Percentiles rank a stretch among this genome's conserved stretches.
Evolutionary conservation across 495 filamentous ascomycete species (phyloP).

Genomic region (Cenococcum geophilum): DNA sequence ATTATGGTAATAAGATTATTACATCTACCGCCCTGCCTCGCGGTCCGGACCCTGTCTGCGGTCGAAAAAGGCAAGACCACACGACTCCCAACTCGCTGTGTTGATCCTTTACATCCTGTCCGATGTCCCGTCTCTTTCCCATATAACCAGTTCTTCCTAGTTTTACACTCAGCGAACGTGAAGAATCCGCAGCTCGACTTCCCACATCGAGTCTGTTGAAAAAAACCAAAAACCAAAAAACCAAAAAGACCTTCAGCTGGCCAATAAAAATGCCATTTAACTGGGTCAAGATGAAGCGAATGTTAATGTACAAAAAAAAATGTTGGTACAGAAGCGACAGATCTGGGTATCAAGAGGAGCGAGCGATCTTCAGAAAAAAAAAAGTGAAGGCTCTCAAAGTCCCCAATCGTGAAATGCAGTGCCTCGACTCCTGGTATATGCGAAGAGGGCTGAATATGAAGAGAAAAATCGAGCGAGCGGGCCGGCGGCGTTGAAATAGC

Average conservation of each 20-base stretch:
- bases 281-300: neutral
- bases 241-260: neutral
- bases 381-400: slow-evolving; percentile 6
- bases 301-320: slow-evolving; percentile 7
- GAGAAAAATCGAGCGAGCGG: neutral
- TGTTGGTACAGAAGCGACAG: slow-evolving; percentile 4
- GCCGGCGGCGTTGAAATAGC: neutral
- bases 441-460: neutral
- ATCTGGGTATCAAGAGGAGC: slow-evolving; percentile 9
- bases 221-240: neutral
- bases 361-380: neutral
- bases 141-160: too few relatives aligned
- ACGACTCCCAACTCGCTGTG: too few relatives aligned
- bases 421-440: neutral
- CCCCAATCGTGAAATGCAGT: slow-evolving; percentile 1
- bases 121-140: too few relatives aligned
- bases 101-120: too few relatives aligned
- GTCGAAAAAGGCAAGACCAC: too few relatives aligned
- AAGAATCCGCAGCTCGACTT: neutral
- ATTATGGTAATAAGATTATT: too few relatives aligned
- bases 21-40: too few relatives aligned
- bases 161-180: too few relatives aligned
- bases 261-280: neutral
- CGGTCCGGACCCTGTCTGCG: too few relatives aligned
- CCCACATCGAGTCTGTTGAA: neutral